Evolutionary conservation across 2,329 filamentous ascomycete genomes (phyloP).

Genomic region (Arthroderma sp.): DNA sequence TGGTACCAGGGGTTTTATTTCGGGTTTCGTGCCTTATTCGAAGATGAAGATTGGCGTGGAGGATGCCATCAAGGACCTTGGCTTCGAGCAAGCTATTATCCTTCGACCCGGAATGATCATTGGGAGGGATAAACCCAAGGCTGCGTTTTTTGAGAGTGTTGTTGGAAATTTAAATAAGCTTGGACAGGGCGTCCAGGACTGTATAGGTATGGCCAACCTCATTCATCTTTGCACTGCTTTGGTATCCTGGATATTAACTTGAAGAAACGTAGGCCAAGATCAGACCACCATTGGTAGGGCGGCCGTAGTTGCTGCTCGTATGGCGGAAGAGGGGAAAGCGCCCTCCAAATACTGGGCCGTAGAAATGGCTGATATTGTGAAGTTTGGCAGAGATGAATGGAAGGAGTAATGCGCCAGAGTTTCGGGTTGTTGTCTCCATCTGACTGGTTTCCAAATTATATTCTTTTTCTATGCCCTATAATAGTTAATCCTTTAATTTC

Average conservation of each 20-base stretch:
- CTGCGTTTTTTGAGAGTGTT: slow-evolving; percentile 12
- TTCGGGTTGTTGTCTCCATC: no score
- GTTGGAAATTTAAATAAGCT: slow-evolving; percentile 14
- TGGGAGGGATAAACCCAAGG: slow-evolving; percentile 16
- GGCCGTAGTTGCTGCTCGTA: slow-evolving; percentile 17
- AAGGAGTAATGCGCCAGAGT: slow-evolving; percentile 1
- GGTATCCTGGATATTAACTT: slow-evolving; percentile 1
- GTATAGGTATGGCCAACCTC: slow-evolving; percentile 14
- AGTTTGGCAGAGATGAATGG: slow-evolving; percentile 19
- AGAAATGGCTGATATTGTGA: slow-evolving; percentile 19
- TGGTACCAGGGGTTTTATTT: slow-evolving; percentile 19
- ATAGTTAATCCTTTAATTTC: no score
- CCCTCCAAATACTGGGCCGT: slow-evolving; percentile 20
- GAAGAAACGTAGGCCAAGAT: slow-evolving; percentile 14
- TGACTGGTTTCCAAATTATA: no score
- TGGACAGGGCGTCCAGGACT: slow-evolving; percentile 17
- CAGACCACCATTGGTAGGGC: slow-evolving; percentile 18
- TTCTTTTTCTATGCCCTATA: no score
- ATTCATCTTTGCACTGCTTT: background rate
- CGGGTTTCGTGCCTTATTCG: slow-evolving; percentile 20
- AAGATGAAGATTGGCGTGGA: slow-evolving; percentile 28
- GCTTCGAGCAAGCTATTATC: slow-evolving; percentile 25
- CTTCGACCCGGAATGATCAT: slow-evolving; percentile 26
- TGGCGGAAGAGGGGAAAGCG: slow-evolving; percentile 16
- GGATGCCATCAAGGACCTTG: slow-evolving; percentile 22